Percentiles rank a stretch among this genome's conserved stretches.
Conservation (phyloP, 208 protist species). For the Leishmania braziliensis region DNA sequence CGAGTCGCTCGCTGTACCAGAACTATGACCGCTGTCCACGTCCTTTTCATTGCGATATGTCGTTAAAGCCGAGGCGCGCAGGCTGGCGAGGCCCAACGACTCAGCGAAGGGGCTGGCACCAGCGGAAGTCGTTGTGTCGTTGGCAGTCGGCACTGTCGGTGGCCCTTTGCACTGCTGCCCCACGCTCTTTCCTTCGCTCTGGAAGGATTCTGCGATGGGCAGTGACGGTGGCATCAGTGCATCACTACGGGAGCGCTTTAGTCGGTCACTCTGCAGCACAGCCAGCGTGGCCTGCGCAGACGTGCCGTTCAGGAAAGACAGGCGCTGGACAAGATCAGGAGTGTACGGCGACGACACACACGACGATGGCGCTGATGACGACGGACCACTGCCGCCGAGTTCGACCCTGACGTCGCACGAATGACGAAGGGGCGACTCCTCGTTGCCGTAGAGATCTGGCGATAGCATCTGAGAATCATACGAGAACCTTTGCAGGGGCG, state of each 20-base stretch:
- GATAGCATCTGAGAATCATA: not conserved
- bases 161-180: not conserved
- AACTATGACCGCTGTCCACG: not conserved
- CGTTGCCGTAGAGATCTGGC: not conserved
- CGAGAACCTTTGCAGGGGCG: conserved; percentile 6
- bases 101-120: not conserved
- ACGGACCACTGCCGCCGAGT: not conserved
- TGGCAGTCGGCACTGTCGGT: not conserved
- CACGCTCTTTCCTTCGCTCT: conserved; percentile 9
- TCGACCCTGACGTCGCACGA: not conserved
- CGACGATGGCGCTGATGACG: conserved; percentile 12
- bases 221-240: not conserved
- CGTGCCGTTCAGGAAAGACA: conserved; percentile 24
- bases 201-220: not conserved
- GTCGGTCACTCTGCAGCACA: conserved; percentile 10
- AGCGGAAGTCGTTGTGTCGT: not conserved
- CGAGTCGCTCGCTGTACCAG: not conserved
- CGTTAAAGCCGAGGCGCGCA: not conserved
- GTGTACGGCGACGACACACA: conserved; percentile 22
- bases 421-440: conserved; percentile 20
- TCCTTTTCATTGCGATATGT: conserved; percentile 1
- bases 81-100: not conserved
- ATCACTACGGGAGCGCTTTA: conserved; percentile 12
- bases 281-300: conserved; percentile 3
- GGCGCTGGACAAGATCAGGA: conserved; percentile 20